phyloP scores from a whole-genome alignment of 2,329 filamentous ascomycete genomes.

The Diaporthe nobilis region DNA sequence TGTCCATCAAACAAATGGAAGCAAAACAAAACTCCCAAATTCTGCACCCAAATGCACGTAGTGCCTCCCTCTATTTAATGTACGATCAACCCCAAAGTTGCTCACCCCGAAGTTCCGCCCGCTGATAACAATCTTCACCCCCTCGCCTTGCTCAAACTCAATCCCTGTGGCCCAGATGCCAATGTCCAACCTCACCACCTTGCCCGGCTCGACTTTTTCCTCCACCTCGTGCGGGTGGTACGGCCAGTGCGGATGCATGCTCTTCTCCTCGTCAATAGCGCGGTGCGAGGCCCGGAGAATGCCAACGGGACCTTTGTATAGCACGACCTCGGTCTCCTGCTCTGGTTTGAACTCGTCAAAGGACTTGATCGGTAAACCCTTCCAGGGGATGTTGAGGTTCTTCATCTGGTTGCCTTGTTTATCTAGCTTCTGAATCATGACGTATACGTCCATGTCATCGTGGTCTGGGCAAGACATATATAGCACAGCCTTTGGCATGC shows the following conservation, averaged over 20 bases:
- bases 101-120: neutral
- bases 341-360: constrained; percentile 45
- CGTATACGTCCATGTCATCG: constrained; percentile 59
- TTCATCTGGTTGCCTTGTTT: constrained; percentile 41
- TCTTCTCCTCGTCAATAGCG: constrained; percentile 44
- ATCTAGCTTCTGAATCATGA: constrained; percentile 56
- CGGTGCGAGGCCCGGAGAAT: constrained; percentile 47
- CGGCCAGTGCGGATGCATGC: constrained; percentile 49
- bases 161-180: constrained; percentile 4
- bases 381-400: constrained; percentile 49
- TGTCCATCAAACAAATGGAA: neutral
- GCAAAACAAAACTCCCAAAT: neutral
- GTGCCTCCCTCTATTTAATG: neutral
- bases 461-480: constrained; percentile 57
- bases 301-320: constrained; percentile 47
- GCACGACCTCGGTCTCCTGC: constrained; percentile 46
- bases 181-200: constrained; percentile 10
- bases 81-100: neutral
- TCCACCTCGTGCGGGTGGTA: constrained; percentile 5
- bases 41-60: neutral
- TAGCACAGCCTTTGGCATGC: constrained; percentile 58
- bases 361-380: constrained; percentile 40
- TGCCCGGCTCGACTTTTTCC: constrained; percentile 1
- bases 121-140: neutral
- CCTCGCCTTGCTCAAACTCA: constrained; percentile 4